A percentile compares a stretch with the other conserved stretches of the same genome.
Evolutionary conservation across 2,329 filamentous ascomycete genomes (phyloP).

Genomic region (Chalaropsis ovoidea): DNA sequence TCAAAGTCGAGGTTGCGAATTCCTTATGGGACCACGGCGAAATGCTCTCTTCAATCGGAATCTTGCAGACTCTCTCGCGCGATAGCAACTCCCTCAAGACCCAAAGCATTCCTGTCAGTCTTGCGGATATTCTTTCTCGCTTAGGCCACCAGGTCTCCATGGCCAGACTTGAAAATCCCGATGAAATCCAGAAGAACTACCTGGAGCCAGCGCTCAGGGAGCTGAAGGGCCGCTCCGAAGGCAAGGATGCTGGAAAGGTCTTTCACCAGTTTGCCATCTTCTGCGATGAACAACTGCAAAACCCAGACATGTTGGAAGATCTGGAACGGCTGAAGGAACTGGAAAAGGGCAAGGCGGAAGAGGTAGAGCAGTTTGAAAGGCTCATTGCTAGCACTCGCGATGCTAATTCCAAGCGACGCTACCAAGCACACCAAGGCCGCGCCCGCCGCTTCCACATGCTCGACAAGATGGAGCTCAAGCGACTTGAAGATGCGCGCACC

Average conservation of each 20-base stretch:
- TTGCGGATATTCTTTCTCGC: conserved; percentile 72
- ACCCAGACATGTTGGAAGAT: conserved; percentile 74
- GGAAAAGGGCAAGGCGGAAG: conserved; percentile 48
- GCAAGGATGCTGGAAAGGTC: conserved; percentile 70
- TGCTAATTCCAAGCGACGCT: conserved; percentile 43
- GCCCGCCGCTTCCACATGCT: conserved; percentile 85
- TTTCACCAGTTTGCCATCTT: conserved; percentile 93
- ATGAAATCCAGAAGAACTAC: conserved; percentile 79
- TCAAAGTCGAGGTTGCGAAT: conserved; percentile 73
- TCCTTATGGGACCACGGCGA: conserved; percentile 93
- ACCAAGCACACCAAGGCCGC: conserved; percentile 54
- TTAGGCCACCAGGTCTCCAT: conserved; percentile 82
- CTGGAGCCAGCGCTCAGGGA: conserved; percentile 75
- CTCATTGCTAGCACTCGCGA: conserved; percentile 48
- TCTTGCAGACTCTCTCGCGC: conserved; percentile 62
- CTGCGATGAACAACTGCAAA: conserved; percentile 87
- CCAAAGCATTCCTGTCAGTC: conserved; percentile 61
- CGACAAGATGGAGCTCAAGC: conserved; percentile 75
- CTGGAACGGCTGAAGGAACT: conserved; percentile 69
- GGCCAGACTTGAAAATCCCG: conserved; percentile 80
- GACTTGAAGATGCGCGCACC: conserved; percentile 64
- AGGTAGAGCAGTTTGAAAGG: conserved; percentile 56
- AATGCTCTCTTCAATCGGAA: conserved; percentile 74
- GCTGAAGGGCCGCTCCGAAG: conserved; percentile 56
- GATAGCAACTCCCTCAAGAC: conserved; percentile 46